Conservation (phyloP, 225 moss, liverwort and hornwort genomes). For the Bryoerythrophyllum caledonicum region DNA sequence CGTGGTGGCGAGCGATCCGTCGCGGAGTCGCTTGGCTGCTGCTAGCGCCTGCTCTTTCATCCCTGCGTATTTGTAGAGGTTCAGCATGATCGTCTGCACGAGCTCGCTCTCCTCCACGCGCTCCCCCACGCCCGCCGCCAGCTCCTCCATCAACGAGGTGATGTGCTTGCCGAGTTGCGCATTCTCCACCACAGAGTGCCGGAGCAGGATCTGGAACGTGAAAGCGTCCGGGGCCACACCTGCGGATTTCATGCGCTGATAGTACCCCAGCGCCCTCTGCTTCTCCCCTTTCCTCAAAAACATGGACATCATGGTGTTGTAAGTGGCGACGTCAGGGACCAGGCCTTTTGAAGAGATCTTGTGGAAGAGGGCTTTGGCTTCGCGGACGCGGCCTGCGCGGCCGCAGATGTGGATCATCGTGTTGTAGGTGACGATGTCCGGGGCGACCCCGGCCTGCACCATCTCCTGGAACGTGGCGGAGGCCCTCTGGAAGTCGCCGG, state of each 20-base stretch:
- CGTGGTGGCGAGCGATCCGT: slow-evolving; percentile 50
- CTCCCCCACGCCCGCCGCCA: slow-evolving; percentile 53
- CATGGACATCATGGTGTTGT: slow-evolving; percentile 74
- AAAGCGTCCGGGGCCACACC: slow-evolving; percentile 64
- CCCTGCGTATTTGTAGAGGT: slow-evolving; percentile 76
- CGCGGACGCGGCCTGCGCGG: slow-evolving; percentile 66
- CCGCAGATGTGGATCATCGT: slow-evolving; percentile 94
- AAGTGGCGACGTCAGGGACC: slow-evolving; percentile 69
- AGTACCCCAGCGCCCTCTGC: slow-evolving; percentile 56
- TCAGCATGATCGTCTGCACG: slow-evolving; percentile 72
- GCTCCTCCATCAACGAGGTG: slow-evolving; percentile 54
- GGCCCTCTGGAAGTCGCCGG: slow-evolving; percentile 70
- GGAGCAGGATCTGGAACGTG: slow-evolving; percentile 68
- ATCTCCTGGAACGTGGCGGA: slow-evolving; percentile 73
- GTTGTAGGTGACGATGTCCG: slow-evolving; percentile 86
- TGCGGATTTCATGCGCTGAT: slow-evolving; percentile 60
- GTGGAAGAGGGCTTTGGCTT: slow-evolving; percentile 69
- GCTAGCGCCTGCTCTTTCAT: slow-evolving; percentile 57
- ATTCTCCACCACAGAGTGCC: slow-evolving; percentile 53
- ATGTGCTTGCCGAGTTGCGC: slow-evolving; percentile 42
- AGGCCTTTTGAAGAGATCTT: slow-evolving; percentile 55
- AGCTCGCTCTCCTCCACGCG: slow-evolving; percentile 60
- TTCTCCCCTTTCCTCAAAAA: slow-evolving; percentile 56
- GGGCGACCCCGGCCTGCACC: slow-evolving; percentile 61
- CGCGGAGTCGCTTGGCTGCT: slow-evolving; percentile 68